phyloP scores from a whole-genome alignment of 352 stramenopile genomes.

The Phytopythium delawarense region DNA sequence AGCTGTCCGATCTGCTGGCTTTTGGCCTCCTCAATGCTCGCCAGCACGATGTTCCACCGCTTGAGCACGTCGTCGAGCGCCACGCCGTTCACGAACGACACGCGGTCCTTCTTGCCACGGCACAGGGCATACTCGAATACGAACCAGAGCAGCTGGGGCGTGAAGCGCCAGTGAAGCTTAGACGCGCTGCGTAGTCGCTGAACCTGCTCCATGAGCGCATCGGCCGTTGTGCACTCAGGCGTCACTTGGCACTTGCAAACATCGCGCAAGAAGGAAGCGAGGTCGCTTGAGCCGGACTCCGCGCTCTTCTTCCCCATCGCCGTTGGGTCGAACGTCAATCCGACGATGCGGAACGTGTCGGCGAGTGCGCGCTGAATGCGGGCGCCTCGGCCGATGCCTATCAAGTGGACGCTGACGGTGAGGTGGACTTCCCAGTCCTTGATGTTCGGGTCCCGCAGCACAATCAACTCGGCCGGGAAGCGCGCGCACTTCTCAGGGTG shows the following conservation, averaged over 20 bases:
- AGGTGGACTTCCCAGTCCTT: conserved; percentile 29
- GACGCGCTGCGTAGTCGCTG: conserved; percentile 33
- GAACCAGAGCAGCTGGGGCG: conserved; percentile 56
- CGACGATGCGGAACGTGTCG: conserved; percentile 62
- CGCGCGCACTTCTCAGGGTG: conserved; percentile 16
- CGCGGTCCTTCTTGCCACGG: conserved; percentile 44
- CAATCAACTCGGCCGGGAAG: conserved; percentile 29
- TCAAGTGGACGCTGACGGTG: conserved; percentile 33
- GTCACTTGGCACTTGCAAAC: conserved; percentile 42
- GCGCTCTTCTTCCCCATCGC: conserved; percentile 29
- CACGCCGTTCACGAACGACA: conserved; percentile 42
- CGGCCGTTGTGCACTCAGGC: conserved; percentile 21
- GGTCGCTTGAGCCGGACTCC: conserved; percentile 13
- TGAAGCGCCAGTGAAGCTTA: conserved; percentile 62
- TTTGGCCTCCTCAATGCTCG: conserved; percentile 51
- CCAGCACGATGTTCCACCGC: conserved; percentile 50
- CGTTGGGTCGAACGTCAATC: conserved; percentile 50
- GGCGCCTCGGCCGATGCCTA: conserved; percentile 49
- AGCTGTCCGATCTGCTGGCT: conserved; percentile 52
- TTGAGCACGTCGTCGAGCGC: conserved; percentile 45
- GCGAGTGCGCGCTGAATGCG: conserved; percentile 45
- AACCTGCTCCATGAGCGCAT: conserved; percentile 44
- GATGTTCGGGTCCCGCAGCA: conserved; percentile 40
- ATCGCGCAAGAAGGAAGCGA: conserved; percentile 50
- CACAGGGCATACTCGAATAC: conserved; percentile 49